phyloP scores from a whole-genome alignment of 805 yeast genomes.

The Metschnikowia aberdeeniae region DNA sequence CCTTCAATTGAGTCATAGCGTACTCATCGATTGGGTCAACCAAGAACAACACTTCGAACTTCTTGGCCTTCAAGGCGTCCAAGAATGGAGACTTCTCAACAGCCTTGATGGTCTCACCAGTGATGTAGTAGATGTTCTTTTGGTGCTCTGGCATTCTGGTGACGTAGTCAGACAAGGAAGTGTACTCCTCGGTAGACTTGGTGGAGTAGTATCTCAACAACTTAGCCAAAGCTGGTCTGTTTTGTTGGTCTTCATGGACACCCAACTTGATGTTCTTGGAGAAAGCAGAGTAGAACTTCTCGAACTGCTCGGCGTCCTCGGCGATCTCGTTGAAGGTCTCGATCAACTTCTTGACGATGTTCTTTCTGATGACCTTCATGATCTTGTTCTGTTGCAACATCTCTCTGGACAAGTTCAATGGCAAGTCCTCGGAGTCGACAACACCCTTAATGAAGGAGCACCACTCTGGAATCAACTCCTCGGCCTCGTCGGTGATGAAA shows the following conservation, averaged over 20 bases:
- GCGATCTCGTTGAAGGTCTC: constrained; percentile 99
- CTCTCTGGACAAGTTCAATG: constrained; percentile 99
- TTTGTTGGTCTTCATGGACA: constrained; percentile 97
- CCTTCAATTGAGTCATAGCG: constrained; percentile 98
- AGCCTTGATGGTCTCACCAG: constrained; percentile 97
- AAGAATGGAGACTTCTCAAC: constrained; percentile 99
- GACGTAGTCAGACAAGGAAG: constrained; percentile 94
- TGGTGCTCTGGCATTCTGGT: constrained; percentile 99
- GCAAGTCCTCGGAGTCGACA: constrained; percentile 99
- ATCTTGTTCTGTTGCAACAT: constrained; percentile 99
- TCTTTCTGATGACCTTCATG: constrained; percentile 98
- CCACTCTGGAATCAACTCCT: constrained; percentile 99
- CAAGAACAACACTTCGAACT: constrained; percentile 95
- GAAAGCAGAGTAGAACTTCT: constrained; percentile 97
- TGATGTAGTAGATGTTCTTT: constrained; percentile 98
- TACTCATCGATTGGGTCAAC: constrained; percentile 99
- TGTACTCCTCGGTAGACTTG: constrained; percentile 88
- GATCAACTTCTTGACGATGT: constrained; percentile 95
- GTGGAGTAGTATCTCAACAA: constrained; percentile 96
- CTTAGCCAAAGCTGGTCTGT: constrained; percentile 94
- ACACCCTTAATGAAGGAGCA: constrained; percentile 96
- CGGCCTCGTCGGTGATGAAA: constrained; percentile 99
- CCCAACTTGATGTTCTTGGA: constrained; percentile 98
- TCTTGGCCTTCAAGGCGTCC: constrained; percentile 97
- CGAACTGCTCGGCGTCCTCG: constrained; percentile 97